phyloP scores from a whole-genome alignment of 140 eudicot species.

The Flaveria floridana region DNA sequence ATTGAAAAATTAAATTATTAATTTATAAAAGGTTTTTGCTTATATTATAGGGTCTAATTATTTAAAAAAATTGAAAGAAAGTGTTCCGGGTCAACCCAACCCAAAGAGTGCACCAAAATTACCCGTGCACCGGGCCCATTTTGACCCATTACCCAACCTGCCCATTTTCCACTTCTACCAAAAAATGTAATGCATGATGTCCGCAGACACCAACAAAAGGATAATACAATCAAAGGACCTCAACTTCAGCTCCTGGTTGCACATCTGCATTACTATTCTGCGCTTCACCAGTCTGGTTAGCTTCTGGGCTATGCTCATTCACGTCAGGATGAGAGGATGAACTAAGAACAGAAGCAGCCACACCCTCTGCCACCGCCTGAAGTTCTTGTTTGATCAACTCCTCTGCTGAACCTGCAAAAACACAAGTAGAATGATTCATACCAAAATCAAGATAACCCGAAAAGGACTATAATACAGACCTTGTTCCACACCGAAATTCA shows the following conservation, averaged over 20 bases:
- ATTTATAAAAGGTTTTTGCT: neutral
- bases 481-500: constrained; percentile 42
- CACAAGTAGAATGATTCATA: constrained; percentile 16
- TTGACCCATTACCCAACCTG: constrained; percentile 13
- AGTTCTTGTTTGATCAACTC: constrained; percentile 82
- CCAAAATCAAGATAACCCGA: neutral
- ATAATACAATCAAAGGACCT: constrained; percentile 37
- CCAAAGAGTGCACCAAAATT: neutral
- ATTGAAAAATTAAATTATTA: neutral
- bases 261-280: constrained; percentile 38
- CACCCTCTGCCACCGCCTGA: constrained; percentile 92
- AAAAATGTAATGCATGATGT: constrained; percentile 1
- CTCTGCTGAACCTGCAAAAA: constrained; percentile 66
- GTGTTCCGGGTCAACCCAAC: neutral
- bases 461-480: constrained; percentile 42
- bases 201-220: constrained; percentile 1
- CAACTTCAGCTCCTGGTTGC: constrained; percentile 43
- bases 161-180: neutral
- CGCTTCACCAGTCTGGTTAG: constrained; percentile 40
- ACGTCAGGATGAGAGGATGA: constrained; percentile 54
- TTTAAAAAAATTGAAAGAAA: neutral
- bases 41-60: neutral
- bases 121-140: neutral
- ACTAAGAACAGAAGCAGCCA: constrained; percentile 76
- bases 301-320: constrained; percentile 34